Evolutionary conservation across 306 rosid species (phyloP), one percentile per base, ranked within the genome.

Genomic region (Abrus pulchellus): DNA sequence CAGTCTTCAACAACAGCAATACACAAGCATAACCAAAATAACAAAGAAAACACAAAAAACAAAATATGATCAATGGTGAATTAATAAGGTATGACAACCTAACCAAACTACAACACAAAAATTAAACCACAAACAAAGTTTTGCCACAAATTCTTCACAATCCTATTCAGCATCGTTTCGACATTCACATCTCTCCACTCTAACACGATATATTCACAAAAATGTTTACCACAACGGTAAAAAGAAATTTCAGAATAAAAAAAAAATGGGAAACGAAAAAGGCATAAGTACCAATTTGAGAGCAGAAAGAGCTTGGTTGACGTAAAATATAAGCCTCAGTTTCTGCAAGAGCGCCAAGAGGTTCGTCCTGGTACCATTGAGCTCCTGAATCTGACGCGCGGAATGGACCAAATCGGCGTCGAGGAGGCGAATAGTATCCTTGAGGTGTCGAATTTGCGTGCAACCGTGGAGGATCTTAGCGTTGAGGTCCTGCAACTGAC

Each of bases 301-400:
- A 67, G 99, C 97, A 6, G 98, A 92, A 49, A 96, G 90, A 20
- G 99, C 97, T 84, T 96, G 99, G 77, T 89, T 96, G 78, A 96
- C 99, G 41, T 93, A 93, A 55, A 96, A 82, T 27, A 96, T 96
- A 53, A 96, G 99, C 87, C 88, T 89, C 73, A 96, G 88, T 64
- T 96, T 96, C 84, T 90, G 97, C 64, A 88, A 92, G 79, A 93
- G 97, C 70, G 87, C 91, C 88, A 93, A 78, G 62, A 93, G 80
- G 79, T 96, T 93, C 30, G 84, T 90, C 86, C 99, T 83, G 12
- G 92, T 87, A 6, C 82, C 91, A 80, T 92, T 96, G 40, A 90
- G 84, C 84, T 85, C 89, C 83, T 96, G 99, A 90, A 93, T 93
- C 87, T 90, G 88, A 86, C 93, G 81, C 6, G 99, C 99, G 27